phyloP scores from a whole-genome alignment of 768 basidiomycete species.

The Jaapia argillacea region DNA sequence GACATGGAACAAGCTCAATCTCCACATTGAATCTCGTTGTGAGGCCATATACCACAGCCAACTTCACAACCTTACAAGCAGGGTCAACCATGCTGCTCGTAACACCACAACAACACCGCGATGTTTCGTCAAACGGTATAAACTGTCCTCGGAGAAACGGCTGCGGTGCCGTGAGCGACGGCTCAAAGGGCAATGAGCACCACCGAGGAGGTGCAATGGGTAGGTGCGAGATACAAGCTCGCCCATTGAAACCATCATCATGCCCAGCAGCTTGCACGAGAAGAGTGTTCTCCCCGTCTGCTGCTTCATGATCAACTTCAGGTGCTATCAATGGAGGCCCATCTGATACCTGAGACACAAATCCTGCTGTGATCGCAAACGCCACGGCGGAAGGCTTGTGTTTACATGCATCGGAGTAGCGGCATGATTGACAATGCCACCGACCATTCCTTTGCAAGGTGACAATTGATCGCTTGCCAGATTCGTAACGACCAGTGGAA shows the following conservation, averaged over 20 bases:
- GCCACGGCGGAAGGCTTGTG: neutral
- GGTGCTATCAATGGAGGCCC: no score
- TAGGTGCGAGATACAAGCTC: neutral
- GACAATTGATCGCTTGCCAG: neutral
- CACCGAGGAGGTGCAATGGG: neutral
- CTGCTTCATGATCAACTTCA: neutral
- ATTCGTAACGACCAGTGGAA: neutral
- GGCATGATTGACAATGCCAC: neutral
- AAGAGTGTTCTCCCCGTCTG: neutral
- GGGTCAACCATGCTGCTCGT: no score
- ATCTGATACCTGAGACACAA: neutral
- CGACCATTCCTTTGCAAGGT: neutral
- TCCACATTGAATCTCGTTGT: neutral
- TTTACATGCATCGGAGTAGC: neutral
- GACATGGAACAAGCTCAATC: slow-evolving; percentile 2
- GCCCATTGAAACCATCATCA: neutral
- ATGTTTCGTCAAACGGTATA: neutral
- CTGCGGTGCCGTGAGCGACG: neutral
- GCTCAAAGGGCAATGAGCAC: neutral
- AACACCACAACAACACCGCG: no score
- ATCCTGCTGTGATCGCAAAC: neutral
- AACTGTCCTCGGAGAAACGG: neutral
- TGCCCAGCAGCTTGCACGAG: neutral
- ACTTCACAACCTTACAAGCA: no score
- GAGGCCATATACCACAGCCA: slow-evolving; percentile 2